phyloP scores from a whole-genome alignment of 345 rosid genomes.

The Sonneratia alba region DNA sequence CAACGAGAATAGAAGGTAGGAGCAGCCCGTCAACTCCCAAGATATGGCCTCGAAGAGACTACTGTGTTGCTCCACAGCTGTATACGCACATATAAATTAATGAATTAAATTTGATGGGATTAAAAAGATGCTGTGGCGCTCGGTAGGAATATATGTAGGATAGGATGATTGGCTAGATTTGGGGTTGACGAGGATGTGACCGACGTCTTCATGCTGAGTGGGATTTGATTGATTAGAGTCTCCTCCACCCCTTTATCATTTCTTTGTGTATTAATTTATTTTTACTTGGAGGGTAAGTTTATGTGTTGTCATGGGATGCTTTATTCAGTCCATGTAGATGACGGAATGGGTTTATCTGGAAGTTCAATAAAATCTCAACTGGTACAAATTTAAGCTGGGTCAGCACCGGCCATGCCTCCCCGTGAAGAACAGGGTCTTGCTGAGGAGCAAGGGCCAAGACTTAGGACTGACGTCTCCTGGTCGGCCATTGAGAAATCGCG shows the following conservation, averaged over 20 bases:
- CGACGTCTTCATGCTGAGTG: not conserved
- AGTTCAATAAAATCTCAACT: too few species aligned
- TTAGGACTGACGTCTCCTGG: too few species aligned
- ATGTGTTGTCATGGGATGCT: too few species aligned
- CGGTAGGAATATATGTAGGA: not conserved
- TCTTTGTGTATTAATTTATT: too few species aligned
- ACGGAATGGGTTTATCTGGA: too few species aligned
- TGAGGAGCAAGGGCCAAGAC: too few species aligned
- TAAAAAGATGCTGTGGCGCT: not conserved
- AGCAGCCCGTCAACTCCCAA: not conserved
- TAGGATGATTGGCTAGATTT: not conserved
- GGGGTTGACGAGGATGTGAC: not conserved
- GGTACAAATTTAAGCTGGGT: too few species aligned
- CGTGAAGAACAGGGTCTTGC: too few species aligned
- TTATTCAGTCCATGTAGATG: too few species aligned
- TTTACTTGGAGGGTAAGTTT: not conserved
- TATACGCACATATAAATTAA: not conserved
- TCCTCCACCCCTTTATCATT: too few species aligned
- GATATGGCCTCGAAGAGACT: not conserved
- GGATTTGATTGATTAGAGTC: not conserved
- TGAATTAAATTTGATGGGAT: not conserved
- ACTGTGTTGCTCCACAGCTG: not conserved
- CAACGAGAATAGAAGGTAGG: not conserved
- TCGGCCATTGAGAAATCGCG: too few species aligned
- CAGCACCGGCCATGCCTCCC: too few species aligned